Evolutionary conservation across 106 monocot species (phyloP).

Genomic region (Phalaenopsis equestris): DNA sequence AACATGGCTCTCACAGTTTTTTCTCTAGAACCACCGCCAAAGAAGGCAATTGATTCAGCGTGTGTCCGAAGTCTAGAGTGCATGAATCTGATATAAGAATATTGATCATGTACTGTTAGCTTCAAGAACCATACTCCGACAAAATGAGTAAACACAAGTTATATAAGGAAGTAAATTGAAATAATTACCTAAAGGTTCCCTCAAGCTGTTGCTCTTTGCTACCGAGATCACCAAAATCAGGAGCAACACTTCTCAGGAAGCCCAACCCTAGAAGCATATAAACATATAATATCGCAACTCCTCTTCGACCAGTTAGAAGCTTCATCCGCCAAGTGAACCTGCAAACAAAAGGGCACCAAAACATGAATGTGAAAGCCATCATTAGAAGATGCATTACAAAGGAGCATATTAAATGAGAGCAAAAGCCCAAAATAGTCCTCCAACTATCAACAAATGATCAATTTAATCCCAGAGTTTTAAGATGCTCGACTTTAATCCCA

Average conservation of each 20-base stretch:
- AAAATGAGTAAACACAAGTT: background rate
- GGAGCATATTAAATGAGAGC: background rate
- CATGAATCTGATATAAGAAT: slow-evolving; percentile 56
- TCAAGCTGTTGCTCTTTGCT: slow-evolving; percentile 92
- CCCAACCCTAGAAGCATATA: slow-evolving; percentile 97
- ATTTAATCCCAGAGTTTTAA: too few relatives aligned
- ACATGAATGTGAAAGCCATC: background rate
- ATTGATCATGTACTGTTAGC: slow-evolving; percentile 6
- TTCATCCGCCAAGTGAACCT: slow-evolving; percentile 99
- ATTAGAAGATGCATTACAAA: background rate
- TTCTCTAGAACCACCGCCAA: slow-evolving; percentile 96
- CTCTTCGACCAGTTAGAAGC: slow-evolving; percentile 79
- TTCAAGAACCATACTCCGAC: background rate
- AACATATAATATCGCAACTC: slow-evolving; percentile 85
- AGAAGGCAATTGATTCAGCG: slow-evolving; percentile 99
- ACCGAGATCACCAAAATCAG: slow-evolving; percentile 90
- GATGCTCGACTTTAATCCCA: too few relatives aligned
- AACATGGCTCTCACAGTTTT: slow-evolving; percentile 66
- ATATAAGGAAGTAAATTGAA: background rate
- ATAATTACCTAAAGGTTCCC: slow-evolving; percentile 76
- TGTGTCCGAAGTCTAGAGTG: slow-evolving; percentile 92
- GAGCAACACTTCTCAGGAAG: slow-evolving; percentile 77
- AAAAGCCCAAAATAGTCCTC: too few relatives aligned
- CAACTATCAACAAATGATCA: too few relatives aligned
- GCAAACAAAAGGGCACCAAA: background rate